phyloP scores from a whole-genome alignment of 2,329 filamentous ascomycete species.

The Cladophialophora exuberans region DNA sequence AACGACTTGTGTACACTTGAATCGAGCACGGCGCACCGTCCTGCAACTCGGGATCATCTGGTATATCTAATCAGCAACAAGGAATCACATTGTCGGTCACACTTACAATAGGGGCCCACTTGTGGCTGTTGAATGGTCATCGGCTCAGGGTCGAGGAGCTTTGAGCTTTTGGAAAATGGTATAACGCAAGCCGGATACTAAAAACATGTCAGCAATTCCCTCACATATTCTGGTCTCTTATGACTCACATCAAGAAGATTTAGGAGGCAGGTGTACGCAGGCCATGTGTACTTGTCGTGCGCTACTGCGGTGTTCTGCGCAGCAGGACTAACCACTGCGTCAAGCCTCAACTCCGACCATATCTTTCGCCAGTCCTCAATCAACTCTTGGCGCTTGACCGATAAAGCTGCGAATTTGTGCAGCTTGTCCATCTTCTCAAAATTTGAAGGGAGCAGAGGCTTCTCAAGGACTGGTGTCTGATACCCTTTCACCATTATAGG shows the following conservation, averaged over 20 bases:
- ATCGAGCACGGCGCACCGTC: slow-evolving; percentile 37
- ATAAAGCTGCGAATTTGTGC: slow-evolving; percentile 48
- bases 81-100: not conserved
- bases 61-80: slow-evolving; percentile 1
- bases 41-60: slow-evolving; percentile 34
- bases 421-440: slow-evolving; percentile 42
- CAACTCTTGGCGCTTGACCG: slow-evolving; percentile 42
- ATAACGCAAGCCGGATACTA: slow-evolving; percentile 30
- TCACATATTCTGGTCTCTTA: not conserved
- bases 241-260: slow-evolving; percentile 57
- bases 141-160: slow-evolving; percentile 20
- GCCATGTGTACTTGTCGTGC: slow-evolving; percentile 48
- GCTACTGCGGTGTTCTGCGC: slow-evolving; percentile 55
- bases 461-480: slow-evolving; percentile 14
- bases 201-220: slow-evolving; percentile 4
- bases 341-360: slow-evolving; percentile 50
- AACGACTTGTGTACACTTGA: slow-evolving; percentile 36
- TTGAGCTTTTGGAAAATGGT: slow-evolving; percentile 26
- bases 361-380: slow-evolving; percentile 46
- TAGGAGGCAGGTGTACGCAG: slow-evolving; percentile 53
- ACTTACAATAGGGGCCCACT: slow-evolving; percentile 33
- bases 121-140: slow-evolving; percentile 19
- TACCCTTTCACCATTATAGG: slow-evolving; percentile 24
- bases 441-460: slow-evolving; percentile 29
- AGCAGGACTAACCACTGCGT: slow-evolving; percentile 55